These are phyloP conservation scores for Astrothelium macrocarpum DNA, from an alignment of 495 filamentous ascomycete species.

Conservation along the genomic window DNA sequence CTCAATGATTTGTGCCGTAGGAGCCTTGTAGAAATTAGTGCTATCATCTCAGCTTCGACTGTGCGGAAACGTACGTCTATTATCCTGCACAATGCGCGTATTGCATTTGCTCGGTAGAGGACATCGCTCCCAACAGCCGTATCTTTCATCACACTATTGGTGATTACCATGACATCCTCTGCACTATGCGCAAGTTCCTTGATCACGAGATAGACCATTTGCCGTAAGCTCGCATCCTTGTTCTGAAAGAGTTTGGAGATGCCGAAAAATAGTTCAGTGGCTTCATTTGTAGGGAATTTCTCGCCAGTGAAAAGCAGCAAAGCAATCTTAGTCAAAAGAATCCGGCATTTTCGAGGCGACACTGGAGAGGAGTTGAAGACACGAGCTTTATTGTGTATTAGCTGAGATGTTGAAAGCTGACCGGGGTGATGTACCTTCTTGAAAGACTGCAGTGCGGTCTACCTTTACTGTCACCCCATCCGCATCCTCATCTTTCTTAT, in stretches of 20 bases:
- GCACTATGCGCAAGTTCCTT: constrained; percentile 95
- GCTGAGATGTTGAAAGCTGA: neutral
- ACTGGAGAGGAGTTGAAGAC: constrained; percentile 79
- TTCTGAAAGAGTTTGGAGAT: constrained; percentile 99
- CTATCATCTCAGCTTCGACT: constrained; percentile 14
- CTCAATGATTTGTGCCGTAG: constrained; percentile 97
- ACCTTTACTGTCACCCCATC: constrained; percentile 89
- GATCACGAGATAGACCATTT: constrained; percentile 97
- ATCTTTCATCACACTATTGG: constrained; percentile 99
- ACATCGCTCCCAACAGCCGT: constrained; percentile 91
- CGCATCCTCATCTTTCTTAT: constrained; percentile 97
- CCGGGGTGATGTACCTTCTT: constrained; percentile 65
- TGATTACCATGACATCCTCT: constrained; percentile 99
- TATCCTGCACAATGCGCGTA: constrained; percentile 89
- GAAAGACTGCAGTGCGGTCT: constrained; percentile 95
- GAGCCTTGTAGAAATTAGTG: constrained; percentile 48
- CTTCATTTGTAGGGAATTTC: constrained; percentile 92
- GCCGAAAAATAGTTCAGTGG: constrained; percentile 96
- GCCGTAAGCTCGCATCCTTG: constrained; percentile 92
- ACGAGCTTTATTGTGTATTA: constrained; percentile 52
- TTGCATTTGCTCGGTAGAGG: constrained; percentile 93
- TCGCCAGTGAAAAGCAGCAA: constrained; percentile 95
- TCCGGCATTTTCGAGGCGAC: constrained; percentile 82
- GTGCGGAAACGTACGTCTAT: constrained; percentile 67
- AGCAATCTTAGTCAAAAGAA: constrained; percentile 93